Percentiles rank a stretch among this genome's conserved stretches.
These are phyloP conservation scores for Apiospora phragmitis DNA, from an alignment of 2,329 filamentous ascomycete species.

Conservation along the genomic window DNA sequence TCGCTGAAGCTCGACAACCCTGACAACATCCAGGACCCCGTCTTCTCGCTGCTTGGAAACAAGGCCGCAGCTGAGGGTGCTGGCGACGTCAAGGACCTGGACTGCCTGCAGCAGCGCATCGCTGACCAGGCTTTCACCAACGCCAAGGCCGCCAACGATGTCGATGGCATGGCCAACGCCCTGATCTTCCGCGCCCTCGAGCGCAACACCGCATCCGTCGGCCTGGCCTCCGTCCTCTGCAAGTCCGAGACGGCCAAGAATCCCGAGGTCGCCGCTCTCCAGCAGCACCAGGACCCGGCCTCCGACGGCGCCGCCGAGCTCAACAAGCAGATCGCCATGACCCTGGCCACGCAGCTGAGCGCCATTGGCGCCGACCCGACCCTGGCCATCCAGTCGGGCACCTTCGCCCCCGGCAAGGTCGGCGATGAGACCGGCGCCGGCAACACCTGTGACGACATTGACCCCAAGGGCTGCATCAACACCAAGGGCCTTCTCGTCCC, in stretches of 20 bases:
- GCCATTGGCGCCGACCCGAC: constrained; percentile 62
- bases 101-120: constrained; percentile 48
- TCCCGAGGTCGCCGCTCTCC: constrained; percentile 63
- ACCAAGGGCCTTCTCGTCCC: constrained; percentile 53
- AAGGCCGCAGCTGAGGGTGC: constrained; percentile 49
- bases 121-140: constrained; percentile 63
- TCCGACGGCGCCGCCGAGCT: constrained; percentile 52
- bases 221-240: constrained; percentile 58
- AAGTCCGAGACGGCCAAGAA: constrained; percentile 56
- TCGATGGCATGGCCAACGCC: constrained; percentile 54
- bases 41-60: constrained; percentile 41
- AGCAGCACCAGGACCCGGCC: constrained; percentile 69
- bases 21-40: constrained; percentile 30
- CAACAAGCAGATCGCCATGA: constrained; percentile 63
- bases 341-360: constrained; percentile 60
- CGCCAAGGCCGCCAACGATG: constrained; percentile 51
- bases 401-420: constrained; percentile 61
- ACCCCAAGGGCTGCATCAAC: constrained; percentile 57
- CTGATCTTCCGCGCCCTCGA: constrained; percentile 58
- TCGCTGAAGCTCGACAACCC: constrained; percentile 33
- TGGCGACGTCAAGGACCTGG: constrained; percentile 39
- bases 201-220: constrained; percentile 61
- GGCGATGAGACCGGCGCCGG: constrained; percentile 46
- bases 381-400: constrained; percentile 61
- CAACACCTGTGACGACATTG: constrained; percentile 53